Evolutionary conservation across 1,284 basidiomycete genomes (phyloP).

Genomic region (Peniophora sp.): DNA sequence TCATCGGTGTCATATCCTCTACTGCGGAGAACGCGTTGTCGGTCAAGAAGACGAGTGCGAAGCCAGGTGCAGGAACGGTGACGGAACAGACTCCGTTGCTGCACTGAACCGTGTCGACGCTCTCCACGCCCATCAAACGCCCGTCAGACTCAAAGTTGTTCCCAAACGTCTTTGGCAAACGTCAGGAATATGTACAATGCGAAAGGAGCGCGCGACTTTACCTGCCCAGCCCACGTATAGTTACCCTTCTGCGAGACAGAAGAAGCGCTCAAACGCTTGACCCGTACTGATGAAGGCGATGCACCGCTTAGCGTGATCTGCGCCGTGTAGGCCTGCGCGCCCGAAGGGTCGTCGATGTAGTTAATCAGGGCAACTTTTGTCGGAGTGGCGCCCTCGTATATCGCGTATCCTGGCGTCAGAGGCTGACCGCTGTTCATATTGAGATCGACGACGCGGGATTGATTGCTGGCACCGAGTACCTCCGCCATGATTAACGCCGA

Average conservation of each 20-base stretch:
- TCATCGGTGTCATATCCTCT: constrained; percentile 23
- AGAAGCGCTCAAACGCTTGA: constrained; percentile 30
- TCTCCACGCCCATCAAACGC: constrained; percentile 30
- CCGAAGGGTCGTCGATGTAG: constrained; percentile 25
- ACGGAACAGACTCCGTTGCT: constrained; percentile 34
- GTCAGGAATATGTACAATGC: not conserved
- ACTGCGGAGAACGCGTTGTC: constrained; percentile 25
- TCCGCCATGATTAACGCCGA: constrained; percentile 26
- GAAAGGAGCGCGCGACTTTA: not conserved
- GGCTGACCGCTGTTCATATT: constrained; percentile 15
- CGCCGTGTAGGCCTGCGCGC: constrained; percentile 22
- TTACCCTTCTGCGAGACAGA: constrained; percentile 36
- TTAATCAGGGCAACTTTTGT: constrained; percentile 25
- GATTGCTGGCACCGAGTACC: constrained; percentile 22
- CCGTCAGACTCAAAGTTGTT: constrained; percentile 35
- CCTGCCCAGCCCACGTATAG: constrained; percentile 41
- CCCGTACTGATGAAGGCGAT: constrained; percentile 16
- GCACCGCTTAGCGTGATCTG: constrained; percentile 22
- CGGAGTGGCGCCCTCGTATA: constrained; percentile 22
- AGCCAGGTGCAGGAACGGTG: constrained; percentile 41
- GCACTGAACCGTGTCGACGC: constrained; percentile 35
- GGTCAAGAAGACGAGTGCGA: constrained; percentile 48
- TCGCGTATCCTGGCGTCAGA: constrained; percentile 22
- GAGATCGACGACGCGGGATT: constrained; percentile 22
- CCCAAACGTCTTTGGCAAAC: constrained; percentile 28